Percentiles rank a stretch among this genome's conserved stretches.
These are phyloP conservation scores for Rhizoctonia solani DNA, from an alignment of 1,284 basidiomycete species.

Conservation along the genomic window DNA sequence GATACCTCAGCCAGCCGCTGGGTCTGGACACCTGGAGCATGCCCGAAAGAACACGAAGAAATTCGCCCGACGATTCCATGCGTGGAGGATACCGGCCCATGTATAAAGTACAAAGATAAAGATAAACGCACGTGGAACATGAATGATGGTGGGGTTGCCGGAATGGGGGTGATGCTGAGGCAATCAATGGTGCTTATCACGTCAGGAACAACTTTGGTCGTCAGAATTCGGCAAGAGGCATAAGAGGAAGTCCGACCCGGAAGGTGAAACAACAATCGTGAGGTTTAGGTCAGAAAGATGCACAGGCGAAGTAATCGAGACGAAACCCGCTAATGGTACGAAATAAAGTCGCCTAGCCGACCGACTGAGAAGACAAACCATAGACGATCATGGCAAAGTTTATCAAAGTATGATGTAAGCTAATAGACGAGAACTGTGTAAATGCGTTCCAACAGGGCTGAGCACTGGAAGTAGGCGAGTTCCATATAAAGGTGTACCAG, in stretches of 20 bases:
- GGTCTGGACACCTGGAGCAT: neutral
- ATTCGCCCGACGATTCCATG: neutral
- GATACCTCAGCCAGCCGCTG: neutral
- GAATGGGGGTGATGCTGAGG: conserved; percentile 1
- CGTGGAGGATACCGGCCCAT: neutral
- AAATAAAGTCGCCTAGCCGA: neutral
- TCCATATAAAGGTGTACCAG: too few relatives aligned
- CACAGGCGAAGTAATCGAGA: neutral
- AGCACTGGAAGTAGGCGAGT: too few relatives aligned
- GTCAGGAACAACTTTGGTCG: conserved; percentile 24
- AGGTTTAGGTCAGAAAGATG: neutral
- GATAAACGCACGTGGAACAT: conserved; percentile 14
- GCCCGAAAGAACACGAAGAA: neutral
- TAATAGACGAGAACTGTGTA: too few relatives aligned
- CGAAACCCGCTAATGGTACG: neutral
- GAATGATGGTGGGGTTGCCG: neutral
- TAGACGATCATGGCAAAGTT: neutral
- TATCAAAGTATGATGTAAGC: neutral
- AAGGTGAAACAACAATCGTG: conserved; percentile 21
- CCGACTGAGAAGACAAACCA: neutral
- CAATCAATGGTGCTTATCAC: conserved; percentile 24
- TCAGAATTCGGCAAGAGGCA: conserved; percentile 6
- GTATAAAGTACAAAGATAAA: conserved; percentile 10
- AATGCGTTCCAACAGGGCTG: too few relatives aligned
- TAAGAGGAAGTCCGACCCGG: conserved; percentile 9